These are phyloP conservation scores for Collybia nuda DNA, from an alignment of 768 basidiomycete genomes.

Conservation along the genomic window DNA sequence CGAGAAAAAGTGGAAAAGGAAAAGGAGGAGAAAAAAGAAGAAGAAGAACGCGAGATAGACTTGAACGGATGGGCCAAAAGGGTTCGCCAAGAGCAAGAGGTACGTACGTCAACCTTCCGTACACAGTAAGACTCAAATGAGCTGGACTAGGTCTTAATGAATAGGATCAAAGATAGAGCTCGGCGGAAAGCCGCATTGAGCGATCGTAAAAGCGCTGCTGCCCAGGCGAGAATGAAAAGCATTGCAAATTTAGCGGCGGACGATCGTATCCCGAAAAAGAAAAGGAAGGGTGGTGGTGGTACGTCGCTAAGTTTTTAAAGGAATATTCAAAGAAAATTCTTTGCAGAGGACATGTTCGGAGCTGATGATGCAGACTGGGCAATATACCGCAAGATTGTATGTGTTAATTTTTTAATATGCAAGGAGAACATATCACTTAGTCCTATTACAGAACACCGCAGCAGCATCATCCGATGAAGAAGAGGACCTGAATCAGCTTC, in stretches of 20 bases:
- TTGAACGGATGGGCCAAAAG: conserved; percentile 71
- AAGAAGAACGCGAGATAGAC: conserved; percentile 73
- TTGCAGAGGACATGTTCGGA: conserved; percentile 87
- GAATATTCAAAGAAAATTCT: background rate
- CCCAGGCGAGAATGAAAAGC: conserved; percentile 94
- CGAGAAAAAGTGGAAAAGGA: conserved; percentile 76
- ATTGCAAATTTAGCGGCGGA: conserved; percentile 92
- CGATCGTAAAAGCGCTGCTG: conserved; percentile 92
- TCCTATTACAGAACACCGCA: conserved; percentile 56
- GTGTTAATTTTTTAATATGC: conserved; percentile 16
- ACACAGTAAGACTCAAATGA: conserved; percentile 1
- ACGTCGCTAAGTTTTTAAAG: conserved; percentile 14
- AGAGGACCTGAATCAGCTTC: conserved; percentile 77
- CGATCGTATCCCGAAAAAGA: conserved; percentile 79
- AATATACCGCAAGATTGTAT: conserved; percentile 94
- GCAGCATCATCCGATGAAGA: conserved; percentile 84
- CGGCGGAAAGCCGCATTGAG: conserved; percentile 77
- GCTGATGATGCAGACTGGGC: conserved; percentile 96
- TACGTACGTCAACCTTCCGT: conserved; percentile 39
- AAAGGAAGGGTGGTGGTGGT: conserved; percentile 83
- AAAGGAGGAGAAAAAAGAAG: conserved; percentile 70
- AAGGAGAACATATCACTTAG: background rate
- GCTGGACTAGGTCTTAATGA: conserved; percentile 63
- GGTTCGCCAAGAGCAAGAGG: conserved; percentile 81
- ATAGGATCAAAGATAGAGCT: conserved; percentile 80